Percentiles rank a stretch among this genome's conserved stretches.
Conservation (phyloP, 106 monocot species). For the Acorus gramineus region DNA sequence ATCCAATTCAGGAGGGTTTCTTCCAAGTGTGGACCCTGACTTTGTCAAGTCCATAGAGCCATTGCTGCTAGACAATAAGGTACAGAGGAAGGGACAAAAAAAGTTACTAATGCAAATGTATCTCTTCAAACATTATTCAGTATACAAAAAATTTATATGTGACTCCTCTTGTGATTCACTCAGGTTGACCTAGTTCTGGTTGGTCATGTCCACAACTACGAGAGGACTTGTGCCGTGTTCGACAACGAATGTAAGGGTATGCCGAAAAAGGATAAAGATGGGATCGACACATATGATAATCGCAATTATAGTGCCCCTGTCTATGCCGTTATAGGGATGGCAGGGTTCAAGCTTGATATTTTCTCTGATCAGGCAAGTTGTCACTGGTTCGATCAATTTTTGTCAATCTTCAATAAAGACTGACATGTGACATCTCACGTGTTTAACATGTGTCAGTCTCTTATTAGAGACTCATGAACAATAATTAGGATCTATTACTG, state of each 20-base stretch:
- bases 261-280: slow-evolving; percentile 42
- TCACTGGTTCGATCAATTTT: too few species aligned
- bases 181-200: slow-evolving; percentile 75
- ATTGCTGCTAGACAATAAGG: slow-evolving; percentile 41
- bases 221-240: slow-evolving; percentile 69
- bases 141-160: too few species aligned
- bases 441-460: too few species aligned
- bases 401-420: too few species aligned
- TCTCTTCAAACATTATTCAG: too few species aligned
- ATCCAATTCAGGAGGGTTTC: slow-evolving; percentile 4
- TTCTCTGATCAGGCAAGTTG: slow-evolving; percentile 37
- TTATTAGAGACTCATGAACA: too few species aligned
- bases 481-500: too few species aligned
- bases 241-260: slow-evolving; percentile 33
- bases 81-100: background rate
- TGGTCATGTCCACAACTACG: slow-evolving; percentile 87
- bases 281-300: slow-evolving; percentile 48
- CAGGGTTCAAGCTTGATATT: slow-evolving; percentile 50
- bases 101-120: too few species aligned
- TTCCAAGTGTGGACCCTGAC: slow-evolving; percentile 26
- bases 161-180: too few species aligned
- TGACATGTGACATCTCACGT: too few species aligned
- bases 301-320: slow-evolving; percentile 60
- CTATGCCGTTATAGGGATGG: slow-evolving; percentile 62
- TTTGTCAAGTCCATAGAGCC: slow-evolving; percentile 51